Conservation (phyloP, 2,329 filamentous ascomycete genomes). For the Samsoniella hepiali region DNA sequence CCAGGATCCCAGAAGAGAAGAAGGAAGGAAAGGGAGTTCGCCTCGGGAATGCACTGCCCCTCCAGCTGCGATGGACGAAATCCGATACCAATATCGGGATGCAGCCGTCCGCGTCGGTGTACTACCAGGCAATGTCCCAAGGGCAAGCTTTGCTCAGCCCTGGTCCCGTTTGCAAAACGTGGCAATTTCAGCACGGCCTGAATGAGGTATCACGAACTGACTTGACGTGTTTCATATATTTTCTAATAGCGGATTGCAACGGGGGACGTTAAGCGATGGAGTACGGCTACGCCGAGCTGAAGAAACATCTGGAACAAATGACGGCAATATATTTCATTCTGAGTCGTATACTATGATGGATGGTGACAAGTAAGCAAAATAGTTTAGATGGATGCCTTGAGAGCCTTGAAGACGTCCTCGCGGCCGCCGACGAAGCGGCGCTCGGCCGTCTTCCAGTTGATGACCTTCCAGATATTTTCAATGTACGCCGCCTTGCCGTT, state of each 20-base stretch:
- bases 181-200: not conserved
- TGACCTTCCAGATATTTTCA: slow-evolving; percentile 72
- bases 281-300: too few relatives aligned
- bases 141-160: not conserved
- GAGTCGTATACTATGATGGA: too few relatives aligned
- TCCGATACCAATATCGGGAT: not conserved
- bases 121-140: not conserved
- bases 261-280: too few relatives aligned
- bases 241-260: too few relatives aligned
- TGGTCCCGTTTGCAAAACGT: not conserved
- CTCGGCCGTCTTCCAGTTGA: slow-evolving; percentile 74
- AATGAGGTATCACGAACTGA: not conserved
- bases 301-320: too few relatives aligned
- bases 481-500: slow-evolving; percentile 75
- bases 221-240: too few relatives aligned
- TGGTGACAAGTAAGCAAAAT: too few relatives aligned
- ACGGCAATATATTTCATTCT: too few relatives aligned
- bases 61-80: not conserved
- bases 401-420: slow-evolving; percentile 45
- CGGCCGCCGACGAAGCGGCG: slow-evolving; percentile 52
- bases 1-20: not conserved
- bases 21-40: not conserved
- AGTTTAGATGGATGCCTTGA: slow-evolving; percentile 40
- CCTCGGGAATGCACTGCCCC: too few relatives aligned
- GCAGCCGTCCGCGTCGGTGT: not conserved